Base-by-base conservation (phyloP, 2,329 filamentous ascomycete species). In the Fusarium tupiense region DNA sequence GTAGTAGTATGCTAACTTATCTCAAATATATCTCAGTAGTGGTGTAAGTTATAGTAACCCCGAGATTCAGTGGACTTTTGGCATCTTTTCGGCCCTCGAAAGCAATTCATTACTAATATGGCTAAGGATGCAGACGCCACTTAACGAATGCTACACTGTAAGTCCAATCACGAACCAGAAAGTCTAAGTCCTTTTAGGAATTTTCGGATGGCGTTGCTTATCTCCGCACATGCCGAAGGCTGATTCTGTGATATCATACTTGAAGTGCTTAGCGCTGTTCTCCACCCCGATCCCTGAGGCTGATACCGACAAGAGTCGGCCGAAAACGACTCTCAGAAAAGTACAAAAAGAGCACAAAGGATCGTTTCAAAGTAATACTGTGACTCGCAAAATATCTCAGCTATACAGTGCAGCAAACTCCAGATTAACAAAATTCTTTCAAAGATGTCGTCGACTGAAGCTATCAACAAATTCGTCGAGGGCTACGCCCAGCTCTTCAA, bases 341-440 rank as follows among this genome's bases (percentile, higher is more conserved):
- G n/a, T 17, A 24, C 24, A 44, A 11, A 44, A 12, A 10, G 9
- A 6, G 19, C 10, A 44, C 0, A 5, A 17, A 10, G 24, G 1
- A 12, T 3, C n/a, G 2, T 0, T 24, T 24, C 1, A 17, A 43
- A 24, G 0, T 44, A 0, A 44, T 17, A 16, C 16, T 17, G 10
- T 11, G 24, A 8, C 16, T 44, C 16, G 9, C 24, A 11, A 11
- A 11, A 5, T 2, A 44, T 44, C 4, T 44, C n/a, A 24, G 10
- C 1, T 44, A 44, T 44, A 44, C n/a, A 44, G 16, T 5, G 16
- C 16, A 44, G 6, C 14, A 17, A 6, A 44, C 6, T 11, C 41
- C 24, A 17, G 3, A 11, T 5, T 7, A 44, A 3, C 41, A 2
- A 12, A 24, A 44, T 44, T 44, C n/a, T 44, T 24, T 17, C 5